Evolutionary conservation across 2,329 filamentous ascomycete genomes (phyloP), one percentile per base, ranked within the genome.

Genomic region (Stachybotrys chlorohalonatus): DNA sequence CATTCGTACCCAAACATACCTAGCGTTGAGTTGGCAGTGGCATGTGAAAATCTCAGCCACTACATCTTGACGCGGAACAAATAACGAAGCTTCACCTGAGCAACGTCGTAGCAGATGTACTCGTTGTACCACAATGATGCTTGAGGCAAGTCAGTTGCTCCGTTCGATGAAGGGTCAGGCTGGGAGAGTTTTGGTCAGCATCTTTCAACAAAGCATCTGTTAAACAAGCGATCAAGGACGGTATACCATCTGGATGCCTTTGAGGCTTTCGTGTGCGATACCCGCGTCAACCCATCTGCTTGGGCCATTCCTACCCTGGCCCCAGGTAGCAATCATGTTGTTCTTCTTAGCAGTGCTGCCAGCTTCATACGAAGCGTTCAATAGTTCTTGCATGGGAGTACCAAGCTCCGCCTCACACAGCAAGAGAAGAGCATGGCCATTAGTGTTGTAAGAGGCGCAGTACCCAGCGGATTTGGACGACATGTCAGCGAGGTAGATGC

Each of bases 401-500:
- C 91, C 90, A 3, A 96, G 78, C 70, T 75, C 73, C 5, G 89
- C 90, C 64, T 95, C 90, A 63, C 90, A 95, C 1, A 96, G 83
- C 16, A 96, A 78, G 5, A 95, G 75, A 3, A 96, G 75, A 0
- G 85, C 90, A 24, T 84, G 82, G 17, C 82, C 80, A n/a, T 79
- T 81, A n/a, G 86, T 87, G 56, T 74, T 78, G 59, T 71, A 66
- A 0, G 82, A 67, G 53, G 70, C 79, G 66, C 89, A 94, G 72
- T 95, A 95, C 62, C 83, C 83, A 15, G 89, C 89, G 2, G 86
- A 90, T 71, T 95, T 95, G 66, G 82, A 87, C 0, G 84, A 87
- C 78, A 91, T 91, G 63, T 95, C 90, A 2, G 90, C 90, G 2
- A 95, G 80, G 66, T 95, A 95, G 50, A 95, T 87, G 49, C 90